Percentiles rank a stretch among this genome's conserved stretches.
Evolutionary conservation across 495 filamentous ascomycete genomes (phyloP).

Genomic region (Endocarpon pusillum): DNA sequence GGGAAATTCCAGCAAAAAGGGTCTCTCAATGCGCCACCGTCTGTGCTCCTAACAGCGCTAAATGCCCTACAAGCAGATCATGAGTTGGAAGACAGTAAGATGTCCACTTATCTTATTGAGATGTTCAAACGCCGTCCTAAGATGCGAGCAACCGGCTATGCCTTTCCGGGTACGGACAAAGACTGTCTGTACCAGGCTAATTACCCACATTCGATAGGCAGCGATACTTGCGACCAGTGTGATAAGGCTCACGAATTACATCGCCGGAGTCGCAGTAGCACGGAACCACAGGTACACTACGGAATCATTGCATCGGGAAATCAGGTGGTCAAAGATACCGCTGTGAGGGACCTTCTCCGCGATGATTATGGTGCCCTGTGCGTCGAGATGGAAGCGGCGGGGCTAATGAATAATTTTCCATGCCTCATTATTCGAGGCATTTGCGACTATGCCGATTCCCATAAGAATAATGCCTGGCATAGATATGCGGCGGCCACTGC

Average conservation of each 20-base stretch:
- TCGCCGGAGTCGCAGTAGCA: background rate
- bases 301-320: slow-evolving; percentile 24
- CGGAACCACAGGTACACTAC: slow-evolving; percentile 14
- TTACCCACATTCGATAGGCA: slow-evolving; percentile 11
- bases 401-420: slow-evolving; percentile 11
- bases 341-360: slow-evolving; percentile 15
- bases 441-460: slow-evolving; percentile 17
- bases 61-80: background rate
- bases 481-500: slow-evolving; percentile 15
- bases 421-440: slow-evolving; percentile 16
- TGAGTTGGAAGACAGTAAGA: background rate
- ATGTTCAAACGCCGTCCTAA: slow-evolving; percentile 3
- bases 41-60: background rate
- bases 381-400: slow-evolving; percentile 22
- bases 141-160: slow-evolving; percentile 11
- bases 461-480: slow-evolving; percentile 16
- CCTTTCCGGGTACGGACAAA: slow-evolving; percentile 4
- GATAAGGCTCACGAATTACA: background rate
- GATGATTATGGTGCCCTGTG: slow-evolving; percentile 14
- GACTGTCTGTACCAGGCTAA: slow-evolving; percentile 17
- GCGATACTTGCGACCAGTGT: background rate
- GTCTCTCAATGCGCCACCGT: background rate
- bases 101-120: slow-evolving; percentile 10
- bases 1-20: slow-evolving; percentile 16
- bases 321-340: slow-evolving; percentile 20